phyloP scores from a whole-genome alignment of 345 rosid species.

The Citropsis articulata region DNA sequence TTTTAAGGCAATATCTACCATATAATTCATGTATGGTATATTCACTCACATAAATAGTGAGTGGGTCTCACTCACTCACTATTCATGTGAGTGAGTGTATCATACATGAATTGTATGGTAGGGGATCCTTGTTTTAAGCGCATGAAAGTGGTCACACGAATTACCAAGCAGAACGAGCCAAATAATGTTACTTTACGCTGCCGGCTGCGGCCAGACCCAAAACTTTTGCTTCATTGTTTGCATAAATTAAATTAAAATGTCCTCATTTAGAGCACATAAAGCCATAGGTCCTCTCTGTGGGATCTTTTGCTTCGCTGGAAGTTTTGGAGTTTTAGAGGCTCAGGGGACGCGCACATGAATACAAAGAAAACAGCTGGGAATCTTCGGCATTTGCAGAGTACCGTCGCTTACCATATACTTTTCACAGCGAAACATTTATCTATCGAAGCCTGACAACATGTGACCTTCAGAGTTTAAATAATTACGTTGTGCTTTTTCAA shows the following conservation, averaged over 20 bases:
- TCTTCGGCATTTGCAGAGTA: not conserved
- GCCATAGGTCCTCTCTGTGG: no score
- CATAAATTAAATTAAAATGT: not conserved
- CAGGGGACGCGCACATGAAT: not conserved
- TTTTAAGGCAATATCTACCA: no score
- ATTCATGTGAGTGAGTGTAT: no score
- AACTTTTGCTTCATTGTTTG: not conserved
- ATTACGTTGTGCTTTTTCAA: not conserved
- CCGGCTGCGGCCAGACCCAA: not conserved
- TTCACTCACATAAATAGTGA: no score
- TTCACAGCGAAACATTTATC: not conserved
- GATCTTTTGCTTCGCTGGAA: conserved; percentile 1
- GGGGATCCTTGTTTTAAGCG: no score
- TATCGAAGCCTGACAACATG: not conserved
- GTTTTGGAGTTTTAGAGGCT: not conserved
- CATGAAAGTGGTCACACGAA: not conserved
- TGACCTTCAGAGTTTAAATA: no score
- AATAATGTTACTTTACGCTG: not conserved
- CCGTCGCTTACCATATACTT: not conserved
- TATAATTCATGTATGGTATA: no score
- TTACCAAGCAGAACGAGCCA: not conserved
- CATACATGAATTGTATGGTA: no score
- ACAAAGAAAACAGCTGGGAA: not conserved
- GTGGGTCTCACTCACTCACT: no score
- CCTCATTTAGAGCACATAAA: no score